phyloP scores from a whole-genome alignment of 768 basidiomycete genomes.

The Trametes cingulata region DNA sequence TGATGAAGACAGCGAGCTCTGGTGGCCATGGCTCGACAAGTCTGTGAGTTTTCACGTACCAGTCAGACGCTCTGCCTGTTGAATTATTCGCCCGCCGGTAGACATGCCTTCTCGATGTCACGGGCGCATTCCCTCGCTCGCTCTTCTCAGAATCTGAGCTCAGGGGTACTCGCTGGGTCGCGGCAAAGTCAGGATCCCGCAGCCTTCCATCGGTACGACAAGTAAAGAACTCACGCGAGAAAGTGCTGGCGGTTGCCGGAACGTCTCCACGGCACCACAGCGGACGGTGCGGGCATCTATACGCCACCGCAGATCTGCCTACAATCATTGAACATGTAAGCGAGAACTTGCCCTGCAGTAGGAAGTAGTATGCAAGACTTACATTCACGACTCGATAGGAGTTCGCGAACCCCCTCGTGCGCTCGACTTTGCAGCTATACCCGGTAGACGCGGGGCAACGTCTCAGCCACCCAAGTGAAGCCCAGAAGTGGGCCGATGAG shows the following conservation, averaged over 20 bases:
- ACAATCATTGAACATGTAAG: not conserved
- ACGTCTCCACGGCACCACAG: not conserved
- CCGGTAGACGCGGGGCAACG: conserved; percentile 7
- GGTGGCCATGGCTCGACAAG: not conserved
- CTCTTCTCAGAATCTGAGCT: conserved; percentile 22
- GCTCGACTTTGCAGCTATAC: conserved; percentile 3
- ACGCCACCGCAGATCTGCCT: not conserved
- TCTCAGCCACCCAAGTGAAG: not conserved
- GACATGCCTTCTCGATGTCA: conserved; percentile 12
- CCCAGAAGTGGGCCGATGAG: not conserved
- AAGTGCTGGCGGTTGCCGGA: not conserved
- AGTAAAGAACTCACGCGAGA: conserved; percentile 9
- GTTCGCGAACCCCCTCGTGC: conserved; percentile 20
- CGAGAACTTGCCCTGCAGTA: not conserved
- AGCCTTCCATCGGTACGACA: conserved; percentile 7
- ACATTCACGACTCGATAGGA: too few relatives aligned
- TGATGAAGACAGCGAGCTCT: not conserved
- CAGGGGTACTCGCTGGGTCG: conserved; percentile 16
- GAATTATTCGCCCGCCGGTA: not conserved
- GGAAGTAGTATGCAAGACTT: too few relatives aligned
- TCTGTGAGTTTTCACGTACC: not conserved
- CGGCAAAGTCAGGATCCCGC: conserved; percentile 1
- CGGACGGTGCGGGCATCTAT: not conserved
- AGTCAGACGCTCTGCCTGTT: not conserved
- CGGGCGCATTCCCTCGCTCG: conserved; percentile 19